Percentiles rank a stretch among this genome's conserved stretches.
phyloP scores from a whole-genome alignment of 768 basidiomycete genomes.

The Pholiota microspora region DNA sequence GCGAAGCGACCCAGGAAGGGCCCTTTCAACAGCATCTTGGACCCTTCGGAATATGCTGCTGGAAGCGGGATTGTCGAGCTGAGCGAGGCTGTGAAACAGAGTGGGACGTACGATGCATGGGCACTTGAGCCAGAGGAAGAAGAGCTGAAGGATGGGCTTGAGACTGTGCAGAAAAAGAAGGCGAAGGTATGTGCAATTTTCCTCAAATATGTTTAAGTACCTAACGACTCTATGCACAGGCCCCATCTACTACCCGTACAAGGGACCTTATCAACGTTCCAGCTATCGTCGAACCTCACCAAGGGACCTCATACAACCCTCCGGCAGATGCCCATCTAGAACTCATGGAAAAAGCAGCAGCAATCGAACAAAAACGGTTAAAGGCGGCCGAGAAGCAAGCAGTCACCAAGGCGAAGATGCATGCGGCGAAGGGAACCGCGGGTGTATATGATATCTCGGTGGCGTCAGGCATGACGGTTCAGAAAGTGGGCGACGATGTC shows the following conservation, averaged over 20 bases:
- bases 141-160: conserved; percentile 36
- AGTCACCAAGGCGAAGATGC: conserved; percentile 54
- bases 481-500: conserved; percentile 36
- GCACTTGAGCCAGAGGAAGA: conserved; percentile 33
- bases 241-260: conserved; percentile 45
- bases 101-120: conserved; percentile 71
- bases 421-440: conserved; percentile 38
- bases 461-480: conserved; percentile 67
- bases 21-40: conserved; percentile 68
- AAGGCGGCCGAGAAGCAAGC: conserved; percentile 52
- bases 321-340: conserved; percentile 68
- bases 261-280: conserved; percentile 58
- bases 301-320: conserved; percentile 90
- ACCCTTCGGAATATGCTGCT: conserved; percentile 62
- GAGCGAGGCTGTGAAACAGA: conserved; percentile 66
- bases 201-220: neutral
- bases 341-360: conserved; percentile 65
- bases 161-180: conserved; percentile 39
- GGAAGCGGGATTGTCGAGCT: conserved; percentile 66
- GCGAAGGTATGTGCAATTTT: conserved; percentile 48
- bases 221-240: conserved; percentile 31
- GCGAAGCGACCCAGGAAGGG: conserved; percentile 70
- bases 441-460: conserved; percentile 33
- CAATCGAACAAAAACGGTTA: conserved; percentile 58
- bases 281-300: conserved; percentile 70